A percentile compares a stretch with the other conserved stretches of the same genome.
Conservation (phyloP, 768 basidiomycete species). For the Russula earlei region DNA sequence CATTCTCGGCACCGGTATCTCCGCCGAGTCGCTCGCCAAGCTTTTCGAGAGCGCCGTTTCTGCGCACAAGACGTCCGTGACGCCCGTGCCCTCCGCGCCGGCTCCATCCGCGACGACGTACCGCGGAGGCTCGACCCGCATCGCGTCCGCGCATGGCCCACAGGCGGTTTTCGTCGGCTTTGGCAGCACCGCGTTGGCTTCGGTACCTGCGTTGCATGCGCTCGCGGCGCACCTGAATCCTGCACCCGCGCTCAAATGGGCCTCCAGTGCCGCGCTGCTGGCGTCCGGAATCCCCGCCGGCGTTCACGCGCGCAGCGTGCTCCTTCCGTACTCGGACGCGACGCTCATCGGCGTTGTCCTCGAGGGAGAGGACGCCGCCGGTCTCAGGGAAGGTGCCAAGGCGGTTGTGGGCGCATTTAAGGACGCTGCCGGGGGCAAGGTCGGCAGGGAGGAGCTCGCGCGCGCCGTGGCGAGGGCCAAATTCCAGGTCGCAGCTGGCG, state of each 20-base stretch:
- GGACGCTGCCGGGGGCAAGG: constrained; percentile 32
- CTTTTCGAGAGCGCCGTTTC: constrained; percentile 67
- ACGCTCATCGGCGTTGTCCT: constrained; percentile 77
- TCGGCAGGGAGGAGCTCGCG: constrained; percentile 64
- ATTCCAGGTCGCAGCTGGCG: constrained; percentile 61
- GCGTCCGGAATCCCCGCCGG: constrained; percentile 47
- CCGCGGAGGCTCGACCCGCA: constrained; percentile 82
- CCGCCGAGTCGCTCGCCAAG: constrained; percentile 48
- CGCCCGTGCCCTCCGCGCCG: constrained; percentile 31
- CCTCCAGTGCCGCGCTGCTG: constrained; percentile 60
- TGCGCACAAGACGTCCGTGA: constrained; percentile 30
- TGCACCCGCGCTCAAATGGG: constrained; percentile 80
- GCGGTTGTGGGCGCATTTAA: constrained; percentile 60
- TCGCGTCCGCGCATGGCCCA: constrained; percentile 46
- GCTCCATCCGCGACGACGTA: constrained; percentile 38
- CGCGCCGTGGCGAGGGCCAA: constrained; percentile 82
- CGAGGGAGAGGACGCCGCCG: constrained; percentile 52
- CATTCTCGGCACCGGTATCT: constrained; percentile 81
- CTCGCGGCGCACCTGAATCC: constrained; percentile 78
- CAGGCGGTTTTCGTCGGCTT: constrained; percentile 86
- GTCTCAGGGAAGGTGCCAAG: constrained; percentile 59
- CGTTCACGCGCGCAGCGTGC: constrained; percentile 60
- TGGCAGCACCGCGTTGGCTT: constrained; percentile 56
- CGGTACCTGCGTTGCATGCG: constrained; percentile 64
- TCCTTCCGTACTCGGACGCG: constrained; percentile 88